Conservation (phyloP, 208 protist species). For the Trypanosoma caninum region DNA sequence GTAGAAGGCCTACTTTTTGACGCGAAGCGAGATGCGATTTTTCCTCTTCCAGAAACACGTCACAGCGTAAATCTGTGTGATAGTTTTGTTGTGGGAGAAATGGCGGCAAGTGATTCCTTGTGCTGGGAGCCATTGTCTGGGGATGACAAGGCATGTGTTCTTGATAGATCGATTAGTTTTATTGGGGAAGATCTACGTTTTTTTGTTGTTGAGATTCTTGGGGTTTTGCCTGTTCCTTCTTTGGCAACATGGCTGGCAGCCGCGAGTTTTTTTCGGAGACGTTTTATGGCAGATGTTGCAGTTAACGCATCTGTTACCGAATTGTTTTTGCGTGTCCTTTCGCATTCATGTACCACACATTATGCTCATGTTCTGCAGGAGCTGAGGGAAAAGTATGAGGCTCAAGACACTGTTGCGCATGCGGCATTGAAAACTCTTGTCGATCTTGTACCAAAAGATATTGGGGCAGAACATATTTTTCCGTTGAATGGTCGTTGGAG, state of each 20-base stretch:
- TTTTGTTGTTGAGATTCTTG: conserved; percentile 25
- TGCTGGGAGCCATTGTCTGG: conserved; percentile 30
- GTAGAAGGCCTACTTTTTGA: conserved; percentile 9
- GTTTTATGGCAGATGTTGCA: background rate
- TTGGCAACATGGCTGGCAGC: conserved; percentile 40
- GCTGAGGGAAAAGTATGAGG: background rate
- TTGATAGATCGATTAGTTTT: conserved; percentile 16
- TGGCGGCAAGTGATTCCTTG: conserved; percentile 42
- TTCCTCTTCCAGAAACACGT: conserved; percentile 15
- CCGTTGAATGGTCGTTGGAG: conserved; percentile 20
- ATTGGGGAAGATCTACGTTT: conserved; percentile 16
- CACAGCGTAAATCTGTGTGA: background rate
- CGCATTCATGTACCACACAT: conserved; percentile 34
- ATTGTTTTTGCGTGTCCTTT: conserved; percentile 25
- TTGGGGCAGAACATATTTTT: conserved; percentile 5
- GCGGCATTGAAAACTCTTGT: conserved; percentile 10
- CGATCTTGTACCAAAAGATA: background rate
- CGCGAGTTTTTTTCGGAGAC: conserved; percentile 15
- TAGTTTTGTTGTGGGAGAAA: conserved; percentile 21
- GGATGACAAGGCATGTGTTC: background rate
- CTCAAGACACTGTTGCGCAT: background rate
- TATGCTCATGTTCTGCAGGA: conserved; percentile 16
- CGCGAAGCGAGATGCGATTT: background rate
- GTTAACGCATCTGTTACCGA: conserved; percentile 21
- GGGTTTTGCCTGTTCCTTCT: conserved; percentile 31